phyloP scores from a whole-genome alignment of 2,329 filamentous ascomycete genomes.

The Paraconiothyrium sp. region DNA sequence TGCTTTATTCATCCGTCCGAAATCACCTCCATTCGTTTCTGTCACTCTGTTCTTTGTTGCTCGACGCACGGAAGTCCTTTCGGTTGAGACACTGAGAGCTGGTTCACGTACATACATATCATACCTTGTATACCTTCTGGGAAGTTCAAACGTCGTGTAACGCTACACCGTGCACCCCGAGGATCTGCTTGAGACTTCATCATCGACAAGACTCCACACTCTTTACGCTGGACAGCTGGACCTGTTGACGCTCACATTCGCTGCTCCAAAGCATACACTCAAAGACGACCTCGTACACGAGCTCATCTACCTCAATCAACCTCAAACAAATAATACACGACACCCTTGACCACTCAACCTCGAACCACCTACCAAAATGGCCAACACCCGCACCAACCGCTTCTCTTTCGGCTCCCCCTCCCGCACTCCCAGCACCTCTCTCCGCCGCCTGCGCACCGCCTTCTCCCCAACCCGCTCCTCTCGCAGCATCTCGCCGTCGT shows the following conservation, averaged over 20 bases:
- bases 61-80: slow-evolving; percentile 1
- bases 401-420: slow-evolving; percentile 40
- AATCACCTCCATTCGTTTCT: slow-evolving; percentile 27
- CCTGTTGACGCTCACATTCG: slow-evolving; percentile 24
- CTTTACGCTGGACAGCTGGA: slow-evolving; percentile 27
- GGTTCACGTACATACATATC: slow-evolving; percentile 13
- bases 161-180: neutral
- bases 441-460: slow-evolving; percentile 47
- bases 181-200: neutral
- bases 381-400: slow-evolving; percentile 48
- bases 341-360: slow-evolving; percentile 18
- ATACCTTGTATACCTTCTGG: neutral
- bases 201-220: neutral
- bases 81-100: slow-evolving; percentile 11
- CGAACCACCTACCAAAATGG: slow-evolving; percentile 34
- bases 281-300: no score
- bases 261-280: slow-evolving; percentile 7
- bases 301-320: neutral
- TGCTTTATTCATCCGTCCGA: slow-evolving; percentile 9
- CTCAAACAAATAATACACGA: neutral
- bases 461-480: slow-evolving; percentile 45
- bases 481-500: slow-evolving; percentile 38
- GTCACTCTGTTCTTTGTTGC: slow-evolving; percentile 14
- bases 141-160: neutral
- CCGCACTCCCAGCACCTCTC: slow-evolving; percentile 39